Conservation (phyloP, 2,329 filamentous ascomycete genomes). For the Colletotrichum gloeosporioides region DNA sequence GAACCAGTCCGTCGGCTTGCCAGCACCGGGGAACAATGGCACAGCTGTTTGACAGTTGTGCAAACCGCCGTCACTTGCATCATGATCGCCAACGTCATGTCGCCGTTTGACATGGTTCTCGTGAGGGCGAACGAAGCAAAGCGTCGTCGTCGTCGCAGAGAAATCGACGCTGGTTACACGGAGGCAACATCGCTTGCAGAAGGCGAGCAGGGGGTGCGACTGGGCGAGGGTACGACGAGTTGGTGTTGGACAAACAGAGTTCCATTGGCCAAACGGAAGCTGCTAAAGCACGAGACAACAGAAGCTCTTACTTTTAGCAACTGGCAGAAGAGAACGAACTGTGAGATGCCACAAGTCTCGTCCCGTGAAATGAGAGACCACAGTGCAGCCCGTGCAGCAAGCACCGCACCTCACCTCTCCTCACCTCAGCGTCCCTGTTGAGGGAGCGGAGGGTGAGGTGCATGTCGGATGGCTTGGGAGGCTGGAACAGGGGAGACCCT, state of each 20-base stretch:
- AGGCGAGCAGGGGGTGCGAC: not conserved
- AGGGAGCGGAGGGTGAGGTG: no score
- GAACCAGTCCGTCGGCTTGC: constrained; percentile 3
- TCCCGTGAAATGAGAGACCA: not conserved
- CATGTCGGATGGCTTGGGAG: not conserved
- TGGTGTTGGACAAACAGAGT: not conserved
- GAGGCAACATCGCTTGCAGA: not conserved
- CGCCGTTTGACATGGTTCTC: not conserved
- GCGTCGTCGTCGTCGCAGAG: not conserved
- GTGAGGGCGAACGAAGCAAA: not conserved
- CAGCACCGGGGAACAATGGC: constrained; percentile 4
- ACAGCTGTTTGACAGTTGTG: constrained; percentile 1
- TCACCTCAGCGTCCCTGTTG: not conserved
- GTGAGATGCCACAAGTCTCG: not conserved
- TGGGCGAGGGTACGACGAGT: not conserved
- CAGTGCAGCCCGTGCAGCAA: not conserved
- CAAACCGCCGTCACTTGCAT: constrained; percentile 11
- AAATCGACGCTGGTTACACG: not conserved
- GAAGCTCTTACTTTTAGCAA: not conserved
- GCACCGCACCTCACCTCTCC: not conserved
- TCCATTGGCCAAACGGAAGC: not conserved
- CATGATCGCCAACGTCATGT: not conserved
- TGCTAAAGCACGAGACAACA: not conserved
- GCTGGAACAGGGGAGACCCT: not conserved
- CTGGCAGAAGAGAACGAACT: not conserved